phyloP scores from a whole-genome alignment of 208 protist species.

The Porcisia hertigi region DNA sequence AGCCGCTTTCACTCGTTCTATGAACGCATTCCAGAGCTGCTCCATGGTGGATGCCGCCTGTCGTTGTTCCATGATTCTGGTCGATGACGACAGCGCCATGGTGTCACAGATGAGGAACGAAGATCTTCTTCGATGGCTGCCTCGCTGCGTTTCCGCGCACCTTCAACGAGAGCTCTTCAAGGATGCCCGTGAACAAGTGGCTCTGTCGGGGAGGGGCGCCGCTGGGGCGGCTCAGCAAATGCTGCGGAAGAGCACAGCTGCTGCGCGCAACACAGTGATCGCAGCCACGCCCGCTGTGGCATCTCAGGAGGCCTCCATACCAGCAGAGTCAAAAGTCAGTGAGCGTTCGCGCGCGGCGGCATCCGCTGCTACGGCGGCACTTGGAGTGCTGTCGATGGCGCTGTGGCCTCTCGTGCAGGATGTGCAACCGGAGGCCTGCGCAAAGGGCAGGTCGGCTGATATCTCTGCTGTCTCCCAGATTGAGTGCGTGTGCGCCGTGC shows the following conservation, averaged over 20 bases:
- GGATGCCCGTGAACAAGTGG: background rate
- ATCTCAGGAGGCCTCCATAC: background rate
- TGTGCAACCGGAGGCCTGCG: background rate
- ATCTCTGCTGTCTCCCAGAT: background rate
- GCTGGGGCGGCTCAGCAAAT: background rate
- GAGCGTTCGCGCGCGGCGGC: background rate
- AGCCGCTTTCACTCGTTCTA: background rate
- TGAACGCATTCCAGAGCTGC: background rate
- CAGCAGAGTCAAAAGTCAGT: background rate
- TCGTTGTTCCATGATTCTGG: background rate
- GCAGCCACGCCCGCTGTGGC: background rate
- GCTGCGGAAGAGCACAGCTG: background rate
- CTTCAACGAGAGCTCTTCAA: background rate
- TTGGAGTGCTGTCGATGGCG: background rate
- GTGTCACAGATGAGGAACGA: background rate
- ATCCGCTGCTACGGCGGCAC: background rate
- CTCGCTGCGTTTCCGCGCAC: background rate
- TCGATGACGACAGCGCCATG: background rate
- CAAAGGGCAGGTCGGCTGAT: background rate
- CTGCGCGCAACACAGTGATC: background rate
- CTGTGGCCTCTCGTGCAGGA: slow-evolving; percentile 7
- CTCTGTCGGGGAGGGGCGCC: background rate
- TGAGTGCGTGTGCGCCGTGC: slow-evolving; percentile 5
- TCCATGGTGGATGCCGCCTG: background rate
- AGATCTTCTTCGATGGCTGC: background rate